Evolutionary conservation across 441 rosid genomes (phyloP).

Genomic region (Syzygium malaccense): DNA sequence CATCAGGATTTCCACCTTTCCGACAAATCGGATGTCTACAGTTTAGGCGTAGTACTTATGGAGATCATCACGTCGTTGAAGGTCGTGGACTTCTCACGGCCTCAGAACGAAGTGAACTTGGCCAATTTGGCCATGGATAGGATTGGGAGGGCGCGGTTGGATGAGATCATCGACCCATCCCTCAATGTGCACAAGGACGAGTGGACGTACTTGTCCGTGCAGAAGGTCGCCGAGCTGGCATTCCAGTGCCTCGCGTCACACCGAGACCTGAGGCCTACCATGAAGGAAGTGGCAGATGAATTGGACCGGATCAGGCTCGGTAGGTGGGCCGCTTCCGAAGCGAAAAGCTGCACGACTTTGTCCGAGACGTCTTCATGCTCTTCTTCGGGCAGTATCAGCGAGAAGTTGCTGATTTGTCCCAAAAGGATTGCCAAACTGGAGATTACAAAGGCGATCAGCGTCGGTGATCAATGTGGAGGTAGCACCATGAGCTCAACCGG

Average conservation of each 20-base stretch:
- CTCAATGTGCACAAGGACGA: conserved; percentile 40
- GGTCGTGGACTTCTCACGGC: conserved; percentile 74
- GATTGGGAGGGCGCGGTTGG: conserved; percentile 52
- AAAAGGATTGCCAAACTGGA: conserved; percentile 7
- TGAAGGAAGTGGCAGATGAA: conserved; percentile 78
- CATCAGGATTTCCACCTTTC: conserved; percentile 88
- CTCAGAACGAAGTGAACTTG: conserved; percentile 61
- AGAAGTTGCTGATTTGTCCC: conserved; percentile 17
- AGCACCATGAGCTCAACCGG: conserved; percentile 14
- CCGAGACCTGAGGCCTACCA: conserved; percentile 78
- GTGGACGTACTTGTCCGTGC: conserved; percentile 56
- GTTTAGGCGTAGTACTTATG: conserved; percentile 82
- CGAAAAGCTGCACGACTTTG: conserved; percentile 5
- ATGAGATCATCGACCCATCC: conserved; percentile 71
- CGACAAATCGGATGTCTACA: conserved; percentile 86
- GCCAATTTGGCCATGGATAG: conserved; percentile 65
- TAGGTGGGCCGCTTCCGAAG: conserved; percentile 26
- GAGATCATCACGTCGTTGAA: conserved; percentile 79
- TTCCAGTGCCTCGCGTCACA: conserved; percentile 81
- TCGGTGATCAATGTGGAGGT: background rate
- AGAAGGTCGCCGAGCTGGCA: conserved; percentile 66
- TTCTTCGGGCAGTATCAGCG: conserved; percentile 25
- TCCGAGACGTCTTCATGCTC: conserved; percentile 17
- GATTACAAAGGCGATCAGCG: background rate
- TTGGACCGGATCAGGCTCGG: conserved; percentile 49